Evolutionary conservation across 768 basidiomycete genomes (phyloP).

Genomic region (Obba rivulosa): DNA sequence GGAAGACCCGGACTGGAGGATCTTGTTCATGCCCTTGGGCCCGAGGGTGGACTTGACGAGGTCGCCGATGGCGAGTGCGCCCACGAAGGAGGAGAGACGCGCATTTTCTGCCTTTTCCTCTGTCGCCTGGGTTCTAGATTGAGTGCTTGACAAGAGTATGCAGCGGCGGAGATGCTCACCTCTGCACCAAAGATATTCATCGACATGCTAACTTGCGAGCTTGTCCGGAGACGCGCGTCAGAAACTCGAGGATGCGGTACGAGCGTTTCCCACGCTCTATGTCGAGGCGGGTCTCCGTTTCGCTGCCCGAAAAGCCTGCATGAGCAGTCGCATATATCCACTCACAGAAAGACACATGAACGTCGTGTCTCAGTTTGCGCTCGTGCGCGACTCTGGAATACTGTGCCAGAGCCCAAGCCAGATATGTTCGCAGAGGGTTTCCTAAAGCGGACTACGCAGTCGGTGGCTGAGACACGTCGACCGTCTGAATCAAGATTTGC

Average conservation of each 20-base stretch:
- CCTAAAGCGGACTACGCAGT: neutral
- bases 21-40: conserved; percentile 99
- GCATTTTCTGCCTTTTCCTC: conserved; percentile 98
- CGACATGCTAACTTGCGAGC: conserved; percentile 38
- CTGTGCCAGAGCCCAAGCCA: neutral
- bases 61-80: conserved; percentile 94
- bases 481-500: neutral
- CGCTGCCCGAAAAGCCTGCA: neutral
- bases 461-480: conserved; percentile 11
- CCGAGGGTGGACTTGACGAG: conserved; percentile 98
- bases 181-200: conserved; percentile 69
- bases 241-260: neutral
- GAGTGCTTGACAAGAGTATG: conserved; percentile 3
- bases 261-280: too few species aligned
- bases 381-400: too few species aligned
- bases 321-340: neutral
- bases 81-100: conserved; percentile 95
- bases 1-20: conserved; percentile 84
- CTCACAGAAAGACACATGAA: too few species aligned
- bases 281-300: too few species aligned
- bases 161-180: conserved; percentile 28
- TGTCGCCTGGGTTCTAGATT: conserved; percentile 47
- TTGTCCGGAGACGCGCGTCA: neutral
- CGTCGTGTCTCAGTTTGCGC: too few species aligned
- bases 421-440: neutral